Evolutionary conservation across 352 stramenopile species (phyloP).

Genomic region (Phytophthora cactorum): DNA sequence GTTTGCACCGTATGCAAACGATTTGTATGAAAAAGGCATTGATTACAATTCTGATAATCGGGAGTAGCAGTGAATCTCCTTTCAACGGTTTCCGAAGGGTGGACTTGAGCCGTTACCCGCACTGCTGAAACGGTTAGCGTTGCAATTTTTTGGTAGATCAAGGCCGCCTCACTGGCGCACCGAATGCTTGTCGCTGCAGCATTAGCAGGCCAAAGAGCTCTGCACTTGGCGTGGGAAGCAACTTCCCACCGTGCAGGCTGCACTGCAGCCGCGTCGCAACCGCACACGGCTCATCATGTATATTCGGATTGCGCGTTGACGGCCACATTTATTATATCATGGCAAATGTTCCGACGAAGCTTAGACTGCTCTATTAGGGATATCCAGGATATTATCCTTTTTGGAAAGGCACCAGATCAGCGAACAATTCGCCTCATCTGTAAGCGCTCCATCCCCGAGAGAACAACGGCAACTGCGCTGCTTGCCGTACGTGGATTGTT

Average conservation of each 20-base stretch:
- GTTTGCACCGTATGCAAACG: slow-evolving; percentile 1
- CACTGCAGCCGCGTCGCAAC: not conserved
- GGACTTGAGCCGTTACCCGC: slow-evolving; percentile 13
- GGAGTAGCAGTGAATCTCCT: slow-evolving; percentile 1
- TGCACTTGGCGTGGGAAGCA: slow-evolving; percentile 1
- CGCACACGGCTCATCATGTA: slow-evolving; percentile 8
- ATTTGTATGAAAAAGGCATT: not conserved
- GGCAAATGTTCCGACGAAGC: slow-evolving; percentile 24
- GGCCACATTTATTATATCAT: not conserved
- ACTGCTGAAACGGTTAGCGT: slow-evolving; percentile 20
- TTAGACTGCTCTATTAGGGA: slow-evolving; percentile 7
- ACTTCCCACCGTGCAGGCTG: not conserved
- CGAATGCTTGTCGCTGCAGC: not conserved
- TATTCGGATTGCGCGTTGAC: slow-evolving; percentile 1
- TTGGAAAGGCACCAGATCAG: slow-evolving; percentile 17
- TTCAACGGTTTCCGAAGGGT: slow-evolving; percentile 5
- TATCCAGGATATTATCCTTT: not conserved
- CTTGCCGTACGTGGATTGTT: not conserved
- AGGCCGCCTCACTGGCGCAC: not conserved
- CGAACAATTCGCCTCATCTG: slow-evolving; percentile 18
- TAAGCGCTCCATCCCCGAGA: slow-evolving; percentile 17
- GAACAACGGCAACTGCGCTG: slow-evolving; percentile 30
- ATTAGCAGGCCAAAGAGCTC: not conserved
- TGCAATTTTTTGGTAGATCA: slow-evolving; percentile 29
- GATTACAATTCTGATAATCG: slow-evolving; percentile 1